Evolutionary conservation across 2,329 filamentous ascomycete species (phyloP), one percentile per base, ranked within the genome.

Genomic region (Cladosporium sp.): DNA sequence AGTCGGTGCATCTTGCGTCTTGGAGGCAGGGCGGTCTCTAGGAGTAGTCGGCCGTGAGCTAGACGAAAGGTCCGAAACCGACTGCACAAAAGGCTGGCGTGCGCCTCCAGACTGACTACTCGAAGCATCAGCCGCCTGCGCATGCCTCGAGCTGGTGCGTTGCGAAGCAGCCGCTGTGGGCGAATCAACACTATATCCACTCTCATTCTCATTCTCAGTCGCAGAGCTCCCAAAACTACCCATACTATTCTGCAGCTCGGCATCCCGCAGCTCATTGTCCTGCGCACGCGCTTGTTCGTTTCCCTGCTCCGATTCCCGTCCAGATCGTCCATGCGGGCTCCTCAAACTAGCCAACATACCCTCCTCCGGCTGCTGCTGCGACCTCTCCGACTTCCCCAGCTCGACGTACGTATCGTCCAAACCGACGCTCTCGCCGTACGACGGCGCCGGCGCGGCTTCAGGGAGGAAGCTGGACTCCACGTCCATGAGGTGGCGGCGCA

Each of bases 391-490:
- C 41, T 53, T 54, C 22, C 60, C 62, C 39, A 66, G 49, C 50
- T 65, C 61, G 30, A 75, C 53, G 56, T 73, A 75, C 17, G 73
- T 76, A 54, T 76, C 73, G 59, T 76, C 73, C 9, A 59, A 67
- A 36, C 73, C 73, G 7, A 58, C 38, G 24, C 54, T 47, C 11
- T 56, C 55, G 2, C 54, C 59, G 32, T 64, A 61, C 5, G 58
- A 8, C 53, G 50, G 41, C 32, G 44, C 58, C 6, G 65, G 56
- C 2, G 76, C 76, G 2, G 73, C 69, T 40, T 83, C 80, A 0
- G 80, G 80, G 39, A 84, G 54, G 57, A 84, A 84, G 60, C 80
- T 84, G 3, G 81, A 84, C 62, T 84, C 81, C 50, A 83, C 73
- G 57, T 84, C 80, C 72, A 80, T 75, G 55, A 84, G 64, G 56